phyloP scores from a whole-genome alignment of 164 flowering plant genomes.

The Umbilicus rupestris region DNA sequence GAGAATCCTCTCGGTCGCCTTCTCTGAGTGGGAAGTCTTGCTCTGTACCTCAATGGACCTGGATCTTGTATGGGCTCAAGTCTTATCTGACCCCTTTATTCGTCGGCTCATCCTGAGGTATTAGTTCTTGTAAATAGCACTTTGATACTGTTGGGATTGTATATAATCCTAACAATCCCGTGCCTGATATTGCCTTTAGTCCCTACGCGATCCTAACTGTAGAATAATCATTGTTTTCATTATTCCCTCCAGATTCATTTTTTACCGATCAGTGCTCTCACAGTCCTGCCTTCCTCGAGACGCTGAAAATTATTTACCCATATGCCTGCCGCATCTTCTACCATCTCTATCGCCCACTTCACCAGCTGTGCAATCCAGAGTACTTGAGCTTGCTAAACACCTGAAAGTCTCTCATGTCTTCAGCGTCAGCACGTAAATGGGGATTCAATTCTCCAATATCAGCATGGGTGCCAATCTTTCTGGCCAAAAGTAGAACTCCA shows the following conservation, averaged over 20 bases:
- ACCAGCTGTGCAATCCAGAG: conserved; percentile 34
- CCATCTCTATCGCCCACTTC: conserved; percentile 44
- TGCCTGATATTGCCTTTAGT: not conserved
- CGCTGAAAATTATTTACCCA: conserved; percentile 44
- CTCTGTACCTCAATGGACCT: conserved; percentile 58
- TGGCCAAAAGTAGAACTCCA: not conserved
- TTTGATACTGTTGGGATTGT: not conserved
- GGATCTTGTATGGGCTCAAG: conserved; percentile 89
- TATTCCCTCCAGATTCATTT: conserved; percentile 61
- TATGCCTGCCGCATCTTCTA: conserved; percentile 72
- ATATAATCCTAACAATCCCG: too few relatives aligned
- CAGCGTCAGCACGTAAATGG: conserved; percentile 9
- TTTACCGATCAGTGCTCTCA: conserved; percentile 64
- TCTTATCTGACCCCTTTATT: conserved; percentile 75
- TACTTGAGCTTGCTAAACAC: conserved; percentile 47
- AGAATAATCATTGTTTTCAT: not conserved
- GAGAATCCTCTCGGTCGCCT: conserved; percentile 47
- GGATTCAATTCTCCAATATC: not conserved
- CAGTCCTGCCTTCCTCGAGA: conserved; percentile 37
- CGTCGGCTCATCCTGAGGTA: conserved; percentile 86
- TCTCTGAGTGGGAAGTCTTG: conserved; percentile 74
- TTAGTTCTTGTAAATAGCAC: not conserved
- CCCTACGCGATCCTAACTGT: not conserved
- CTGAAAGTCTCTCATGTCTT: conserved; percentile 42
- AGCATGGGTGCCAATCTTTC: not conserved